These are phyloP conservation scores for Nicotiana undulata DNA, from an alignment of 257 asterid genomes.

Conservation along the genomic window DNA sequence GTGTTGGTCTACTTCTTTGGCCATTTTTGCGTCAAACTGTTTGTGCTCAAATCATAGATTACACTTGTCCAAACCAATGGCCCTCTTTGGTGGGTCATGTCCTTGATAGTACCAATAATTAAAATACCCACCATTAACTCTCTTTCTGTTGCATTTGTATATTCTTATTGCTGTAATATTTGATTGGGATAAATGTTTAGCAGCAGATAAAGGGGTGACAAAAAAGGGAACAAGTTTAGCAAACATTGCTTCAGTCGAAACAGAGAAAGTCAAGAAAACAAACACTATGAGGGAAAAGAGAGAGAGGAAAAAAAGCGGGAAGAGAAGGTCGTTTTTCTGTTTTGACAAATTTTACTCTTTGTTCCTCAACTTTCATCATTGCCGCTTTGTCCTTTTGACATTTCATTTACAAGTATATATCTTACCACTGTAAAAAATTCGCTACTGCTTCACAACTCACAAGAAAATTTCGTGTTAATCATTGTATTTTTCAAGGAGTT, in stretches of 20 bases:
- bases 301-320: slow-evolving; percentile 23
- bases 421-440: too few relatives aligned
- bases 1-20: slow-evolving; percentile 32
- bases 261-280: slow-evolving; percentile 32
- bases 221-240: slow-evolving; percentile 17
- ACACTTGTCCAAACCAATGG: slow-evolving; percentile 46
- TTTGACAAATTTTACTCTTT: slow-evolving; percentile 33
- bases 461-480: too few relatives aligned
- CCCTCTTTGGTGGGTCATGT: slow-evolving; percentile 58
- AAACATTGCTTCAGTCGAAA: slow-evolving; percentile 25
- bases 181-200: neutral
- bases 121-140: neutral
- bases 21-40: slow-evolving; percentile 44
- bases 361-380: slow-evolving; percentile 17
- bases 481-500: too few relatives aligned
- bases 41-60: slow-evolving; percentile 41
- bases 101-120: neutral
- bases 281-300: neutral
- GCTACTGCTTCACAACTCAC: too few relatives aligned
- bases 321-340: slow-evolving; percentile 31
- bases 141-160: neutral
- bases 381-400: neutral
- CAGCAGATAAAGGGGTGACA: slow-evolving; percentile 23
- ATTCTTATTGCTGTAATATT: slow-evolving; percentile 10
- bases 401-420: neutral